Conservation (phyloP, 768 basidiomycete genomes). For the Suillus subalutaceus region DNA sequence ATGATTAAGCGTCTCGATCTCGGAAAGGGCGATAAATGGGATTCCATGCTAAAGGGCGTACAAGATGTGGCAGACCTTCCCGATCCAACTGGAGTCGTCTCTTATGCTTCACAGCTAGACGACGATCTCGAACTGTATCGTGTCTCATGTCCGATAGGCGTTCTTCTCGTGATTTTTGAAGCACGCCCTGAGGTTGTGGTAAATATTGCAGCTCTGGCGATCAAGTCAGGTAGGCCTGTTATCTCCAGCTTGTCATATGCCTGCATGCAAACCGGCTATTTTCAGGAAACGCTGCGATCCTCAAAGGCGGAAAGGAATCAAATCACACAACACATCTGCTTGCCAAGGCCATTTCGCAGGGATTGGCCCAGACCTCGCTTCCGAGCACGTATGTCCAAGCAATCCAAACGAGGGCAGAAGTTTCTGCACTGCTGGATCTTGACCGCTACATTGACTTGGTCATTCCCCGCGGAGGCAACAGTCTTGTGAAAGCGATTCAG, state of each 20-base stretch:
- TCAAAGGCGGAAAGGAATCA: constrained; percentile 98
- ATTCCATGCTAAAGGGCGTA: constrained; percentile 90
- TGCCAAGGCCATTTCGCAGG: constrained; percentile 76
- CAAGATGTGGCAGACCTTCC: constrained; percentile 82
- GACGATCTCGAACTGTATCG: constrained; percentile 87
- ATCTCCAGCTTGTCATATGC: constrained; percentile 6
- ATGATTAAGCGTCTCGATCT: constrained; percentile 88
- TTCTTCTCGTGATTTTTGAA: constrained; percentile 95
- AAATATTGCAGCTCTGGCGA: constrained; percentile 93
- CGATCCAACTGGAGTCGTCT: constrained; percentile 84
- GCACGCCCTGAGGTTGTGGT: constrained; percentile 97
- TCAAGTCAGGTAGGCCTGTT: constrained; percentile 81
- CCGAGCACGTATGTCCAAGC: constrained; percentile 86
- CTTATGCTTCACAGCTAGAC: constrained; percentile 90
- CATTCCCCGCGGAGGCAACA: constrained; percentile 94
- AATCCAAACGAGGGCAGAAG: constrained; percentile 89
- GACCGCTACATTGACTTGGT: constrained; percentile 96
- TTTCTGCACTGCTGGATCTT: constrained; percentile 81
- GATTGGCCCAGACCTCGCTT: constrained; percentile 71
- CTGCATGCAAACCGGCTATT: background rate
- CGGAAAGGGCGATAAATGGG: constrained; percentile 83
- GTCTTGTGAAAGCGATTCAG: constrained; percentile 86
- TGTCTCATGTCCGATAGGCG: constrained; percentile 95
- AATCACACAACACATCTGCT: constrained; percentile 76
- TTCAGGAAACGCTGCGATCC: constrained; percentile 91